Evolutionary conservation across 2,329 filamentous ascomycete genomes (phyloP).

Genomic region (Botrytis fabae): DNA sequence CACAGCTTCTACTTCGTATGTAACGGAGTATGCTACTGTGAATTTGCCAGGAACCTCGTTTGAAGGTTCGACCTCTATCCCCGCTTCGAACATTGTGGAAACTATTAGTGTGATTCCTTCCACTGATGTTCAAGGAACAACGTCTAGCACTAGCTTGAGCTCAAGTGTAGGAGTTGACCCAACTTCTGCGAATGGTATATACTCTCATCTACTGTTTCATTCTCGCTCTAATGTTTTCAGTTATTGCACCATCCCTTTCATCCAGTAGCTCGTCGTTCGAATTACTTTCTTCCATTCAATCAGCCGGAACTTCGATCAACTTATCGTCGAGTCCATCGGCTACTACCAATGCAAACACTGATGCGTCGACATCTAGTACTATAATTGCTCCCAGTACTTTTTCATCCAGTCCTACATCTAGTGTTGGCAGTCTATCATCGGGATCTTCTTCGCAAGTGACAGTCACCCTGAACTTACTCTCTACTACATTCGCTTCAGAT

Average conservation of each 20-base stretch:
- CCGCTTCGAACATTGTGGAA: background rate
- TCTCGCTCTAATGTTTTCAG: background rate
- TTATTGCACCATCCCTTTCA: background rate
- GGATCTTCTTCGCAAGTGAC: background rate
- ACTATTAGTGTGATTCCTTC: background rate
- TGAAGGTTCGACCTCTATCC: background rate
- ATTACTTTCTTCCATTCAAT: background rate
- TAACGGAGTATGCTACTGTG: slow-evolving; percentile 2
- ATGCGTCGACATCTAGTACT: background rate
- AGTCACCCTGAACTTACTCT: background rate
- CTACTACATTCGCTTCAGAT: background rate
- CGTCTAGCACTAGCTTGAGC: background rate
- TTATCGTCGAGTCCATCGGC: background rate
- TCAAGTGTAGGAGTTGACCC: background rate
- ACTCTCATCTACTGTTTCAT: background rate
- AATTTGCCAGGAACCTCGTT: background rate
- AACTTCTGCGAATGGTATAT: background rate
- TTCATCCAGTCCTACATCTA: background rate
- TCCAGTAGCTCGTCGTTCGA: background rate
- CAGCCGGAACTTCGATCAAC: background rate
- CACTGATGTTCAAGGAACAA: background rate
- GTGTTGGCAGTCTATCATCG: background rate
- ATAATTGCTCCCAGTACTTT: too few relatives aligned
- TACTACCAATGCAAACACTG: too few relatives aligned
- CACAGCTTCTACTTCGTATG: slow-evolving; percentile 11